A percentile compares a stretch with the other conserved stretches of the same genome.
Conservation (phyloP, 352 stramenopile species). For the Phytophthora pisi region DNA sequence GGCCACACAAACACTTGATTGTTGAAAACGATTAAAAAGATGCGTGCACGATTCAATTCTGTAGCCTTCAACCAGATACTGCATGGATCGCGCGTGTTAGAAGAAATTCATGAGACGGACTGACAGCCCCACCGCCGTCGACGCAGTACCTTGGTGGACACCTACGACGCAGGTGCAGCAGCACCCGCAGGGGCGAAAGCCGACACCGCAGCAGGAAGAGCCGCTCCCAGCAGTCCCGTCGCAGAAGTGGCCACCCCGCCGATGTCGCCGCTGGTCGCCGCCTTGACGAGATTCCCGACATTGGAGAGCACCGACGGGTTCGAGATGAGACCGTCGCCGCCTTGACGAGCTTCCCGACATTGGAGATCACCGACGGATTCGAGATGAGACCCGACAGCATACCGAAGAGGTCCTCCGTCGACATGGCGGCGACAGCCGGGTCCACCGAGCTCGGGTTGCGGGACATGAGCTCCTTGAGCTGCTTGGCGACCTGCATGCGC, state of each 20-base stretch:
- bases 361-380: slow-evolving; percentile 5
- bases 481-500: slow-evolving; percentile 12
- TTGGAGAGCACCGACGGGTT: slow-evolving; percentile 6
- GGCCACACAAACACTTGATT: not conserved
- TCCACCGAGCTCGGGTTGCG: not conserved
- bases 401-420: slow-evolving; percentile 12
- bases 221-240: not conserved
- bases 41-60: not conserved
- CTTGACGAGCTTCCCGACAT: not conserved
- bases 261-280: not conserved
- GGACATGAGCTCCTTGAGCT: slow-evolving; percentile 16
- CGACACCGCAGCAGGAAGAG: not conserved
- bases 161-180: not conserved
- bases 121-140: not conserved
- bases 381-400: slow-evolving; percentile 3
- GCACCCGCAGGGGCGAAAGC: not conserved
- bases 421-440: slow-evolving; percentile 1
- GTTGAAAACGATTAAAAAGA: no score
- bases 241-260: slow-evolving; percentile 3
- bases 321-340: not conserved
- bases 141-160: not conserved
- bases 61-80: not conserved
- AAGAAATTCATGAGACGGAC: not conserved
- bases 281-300: not conserved
- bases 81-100: not conserved